A percentile compares a stretch with the other conserved stretches of the same genome.
Evolutionary conservation across 2,329 filamentous ascomycete species (phyloP).

Genomic region (Alternaria arborescens): DNA sequence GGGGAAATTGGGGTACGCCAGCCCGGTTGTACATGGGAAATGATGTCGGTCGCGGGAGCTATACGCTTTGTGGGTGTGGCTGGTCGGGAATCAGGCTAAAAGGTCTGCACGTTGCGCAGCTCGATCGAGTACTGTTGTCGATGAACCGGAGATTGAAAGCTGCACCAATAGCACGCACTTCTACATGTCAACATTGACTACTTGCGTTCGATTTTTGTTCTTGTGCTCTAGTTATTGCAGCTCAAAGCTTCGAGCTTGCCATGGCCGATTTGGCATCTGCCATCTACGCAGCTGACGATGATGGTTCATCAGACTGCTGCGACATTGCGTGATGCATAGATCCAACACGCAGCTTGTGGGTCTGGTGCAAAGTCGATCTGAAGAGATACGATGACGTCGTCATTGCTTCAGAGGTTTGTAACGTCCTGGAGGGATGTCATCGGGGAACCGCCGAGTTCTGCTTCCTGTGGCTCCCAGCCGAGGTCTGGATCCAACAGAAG

Average conservation of each 20-base stretch:
- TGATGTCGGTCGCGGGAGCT: slow-evolving; percentile 25
- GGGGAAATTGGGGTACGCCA: slow-evolving; percentile 23
- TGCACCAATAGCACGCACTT: background rate
- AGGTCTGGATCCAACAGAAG: background rate
- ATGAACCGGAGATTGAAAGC: slow-evolving; percentile 2
- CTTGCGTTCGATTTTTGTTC: background rate
- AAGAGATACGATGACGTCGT: background rate
- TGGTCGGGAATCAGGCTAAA: slow-evolving; percentile 40
- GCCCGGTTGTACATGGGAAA: slow-evolving; percentile 22
- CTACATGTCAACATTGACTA: background rate
- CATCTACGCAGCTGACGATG: background rate
- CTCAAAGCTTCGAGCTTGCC: background rate
- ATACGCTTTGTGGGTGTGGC: slow-evolving; percentile 25
- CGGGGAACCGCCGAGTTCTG: background rate
- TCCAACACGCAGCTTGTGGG: background rate
- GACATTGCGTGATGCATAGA: background rate
- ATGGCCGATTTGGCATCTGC: background rate
- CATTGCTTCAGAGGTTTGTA: background rate
- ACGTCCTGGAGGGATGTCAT: background rate
- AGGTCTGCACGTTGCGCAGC: slow-evolving; percentile 7
- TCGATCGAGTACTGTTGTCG: slow-evolving; percentile 1
- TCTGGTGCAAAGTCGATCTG: background rate
- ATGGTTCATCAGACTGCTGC: background rate
- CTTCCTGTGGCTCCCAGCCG: background rate
- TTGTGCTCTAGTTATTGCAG: background rate